Base-by-base conservation (phyloP, 441 rosid species). In the Sinapis alba region DNA sequence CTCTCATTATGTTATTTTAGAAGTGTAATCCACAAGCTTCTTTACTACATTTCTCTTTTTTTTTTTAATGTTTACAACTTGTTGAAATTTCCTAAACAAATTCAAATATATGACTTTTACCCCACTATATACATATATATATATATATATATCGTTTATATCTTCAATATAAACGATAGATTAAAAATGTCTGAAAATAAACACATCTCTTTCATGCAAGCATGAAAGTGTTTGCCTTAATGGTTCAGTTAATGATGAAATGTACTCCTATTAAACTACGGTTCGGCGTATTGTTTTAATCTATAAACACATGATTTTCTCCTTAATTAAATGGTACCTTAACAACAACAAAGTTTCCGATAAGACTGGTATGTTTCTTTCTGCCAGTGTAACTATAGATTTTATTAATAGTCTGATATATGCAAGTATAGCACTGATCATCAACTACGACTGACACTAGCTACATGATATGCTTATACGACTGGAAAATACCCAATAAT, bases 1-100 rank as follows among this genome's bases (percentile, higher is more conserved):
- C 36, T 67, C 65, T 78, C 76, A 61, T 67, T 53, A 72, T 67
- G 69, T 71, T 72, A 47, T 19, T 12, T 27, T 71, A 50, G 21
- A 77, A 71, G 62, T 71, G 76, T 77, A 65, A 77, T 71, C 58
- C 50, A 18, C 72, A 71, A 71, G 80, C 28, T 59, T 59, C 76
- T 65, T 65, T 66, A 13, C 73, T 8, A 59, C 59, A 51, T 65
- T 77, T 26, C 26, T 24, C 8, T 2, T 16, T 58, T 75, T 69
- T n/a, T 2, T 27, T 62, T 57, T 69, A 32, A 1, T 27, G 3
- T 26, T 36, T 36, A 11, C 41, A 76, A 43, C 28, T 36, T 64
- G 8, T 21, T 41, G 47, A 41, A 41, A 41, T 41, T 41, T 41
- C 47, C 47, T 41, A 12, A 41, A 41, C 15, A 12, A 38, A 41